Base-by-base conservation (phyloP, 768 basidiomycete species). In the Pleurotus tuoliensis region DNA sequence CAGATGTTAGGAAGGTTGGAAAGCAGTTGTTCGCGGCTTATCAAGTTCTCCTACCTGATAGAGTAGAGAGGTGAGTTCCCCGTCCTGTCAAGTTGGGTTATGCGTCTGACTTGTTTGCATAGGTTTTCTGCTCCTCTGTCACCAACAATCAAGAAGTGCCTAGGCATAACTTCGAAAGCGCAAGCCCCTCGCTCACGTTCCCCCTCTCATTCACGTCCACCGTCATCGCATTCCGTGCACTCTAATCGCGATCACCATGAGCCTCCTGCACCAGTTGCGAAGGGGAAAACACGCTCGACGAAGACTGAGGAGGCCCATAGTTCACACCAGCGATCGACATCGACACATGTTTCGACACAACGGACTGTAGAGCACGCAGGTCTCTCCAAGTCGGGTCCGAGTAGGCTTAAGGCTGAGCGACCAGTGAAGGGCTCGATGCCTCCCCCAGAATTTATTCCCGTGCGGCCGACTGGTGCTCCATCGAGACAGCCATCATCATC, bases 11-110 rank as follows among this genome's bases (percentile, higher is more conserved):
- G 61, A 88, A 83, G 66, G 67, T 82, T 7, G 82, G 83, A 58
- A 82, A 83, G 64, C 79, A 85, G 61, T 72, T 93, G 3, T 94
- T 90, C 63, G 88, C 85, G 57, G 86, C 84, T 0, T 94, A 93
- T 68, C 84, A 83, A 59, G 69, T 83, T 2, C 67, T 92, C 27
- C 74, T 92, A 45, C 91, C 92, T 3, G 67, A 69, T 18, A 76
- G 91, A 45, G 78, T 93, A 3, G 82, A 86, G 24, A 80, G 71
- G 92, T 92, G 64, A 27, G 62, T 59, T 8, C 3, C 41, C 3
- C 41, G 40, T 22, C 41, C 8, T 44, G 20, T 16, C 27, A 60
- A 48, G 52, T 16, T 57, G 56, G 18, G 40, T 37, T n/a, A 37
- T 44, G 13, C 52, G 25, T 30, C 5, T 55, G 47, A 57, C 63